Evolutionary conservation across 441 rosid genomes (phyloP).

Genomic region (Cnidoscolus chayamansa): DNA sequence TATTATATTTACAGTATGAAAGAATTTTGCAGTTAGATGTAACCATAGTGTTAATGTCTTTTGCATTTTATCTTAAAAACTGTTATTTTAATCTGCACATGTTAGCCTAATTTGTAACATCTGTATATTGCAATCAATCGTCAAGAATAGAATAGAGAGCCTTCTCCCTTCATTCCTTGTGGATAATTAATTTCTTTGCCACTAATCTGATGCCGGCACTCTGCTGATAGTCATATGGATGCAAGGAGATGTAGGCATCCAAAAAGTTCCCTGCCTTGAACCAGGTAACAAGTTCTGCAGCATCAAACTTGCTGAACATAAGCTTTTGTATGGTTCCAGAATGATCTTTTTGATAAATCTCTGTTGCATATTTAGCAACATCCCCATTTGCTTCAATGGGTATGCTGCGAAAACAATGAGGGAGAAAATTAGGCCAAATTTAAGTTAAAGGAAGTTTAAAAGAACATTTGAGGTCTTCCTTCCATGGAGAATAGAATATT

Average conservation of each 20-base stretch:
- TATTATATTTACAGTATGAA: background rate
- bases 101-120: slow-evolving; percentile 6
- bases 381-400: slow-evolving; percentile 41
- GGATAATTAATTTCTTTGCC: slow-evolving; percentile 53
- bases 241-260: slow-evolving; percentile 59
- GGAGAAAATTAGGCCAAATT: background rate
- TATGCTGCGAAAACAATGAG: slow-evolving; percentile 44
- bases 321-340: slow-evolving; percentile 52
- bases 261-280: slow-evolving; percentile 45
- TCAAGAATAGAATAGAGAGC: background rate
- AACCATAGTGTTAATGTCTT: background rate
- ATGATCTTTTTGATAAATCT: slow-evolving; percentile 59
- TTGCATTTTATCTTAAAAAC: background rate
- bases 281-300: slow-evolving; percentile 45
- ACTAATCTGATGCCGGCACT: slow-evolving; percentile 72
- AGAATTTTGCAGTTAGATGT: background rate
- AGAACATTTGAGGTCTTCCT: background rate
- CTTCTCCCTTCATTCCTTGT: slow-evolving; percentile 20
- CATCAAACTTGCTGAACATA: slow-evolving; percentile 41
- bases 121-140: background rate
- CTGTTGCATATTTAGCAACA: slow-evolving; percentile 46
- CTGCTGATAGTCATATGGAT: slow-evolving; percentile 68
- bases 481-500: background rate
- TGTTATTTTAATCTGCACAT: background rate
- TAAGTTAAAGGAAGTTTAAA: background rate